These are phyloP conservation scores for Isochrysis galbana DNA, from an alignment of 78 protist species.

Conservation along the genomic window DNA sequence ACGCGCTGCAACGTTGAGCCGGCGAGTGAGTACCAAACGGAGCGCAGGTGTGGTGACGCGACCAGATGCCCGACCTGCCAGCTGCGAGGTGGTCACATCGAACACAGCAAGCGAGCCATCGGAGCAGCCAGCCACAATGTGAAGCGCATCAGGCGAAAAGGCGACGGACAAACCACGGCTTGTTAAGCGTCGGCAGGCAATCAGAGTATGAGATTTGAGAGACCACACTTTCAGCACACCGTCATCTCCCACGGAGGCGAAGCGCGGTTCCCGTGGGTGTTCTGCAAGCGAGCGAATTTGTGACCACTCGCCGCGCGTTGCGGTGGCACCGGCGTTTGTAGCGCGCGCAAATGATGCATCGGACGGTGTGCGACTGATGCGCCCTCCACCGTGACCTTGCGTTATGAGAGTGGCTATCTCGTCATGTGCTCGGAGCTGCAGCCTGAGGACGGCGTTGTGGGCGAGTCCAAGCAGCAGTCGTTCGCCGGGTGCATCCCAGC, in stretches of 20 bases:
- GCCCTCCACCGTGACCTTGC: not conserved
- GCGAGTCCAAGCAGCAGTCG: not conserved
- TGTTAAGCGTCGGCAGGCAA: not conserved
- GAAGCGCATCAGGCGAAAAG: conserved; percentile 44
- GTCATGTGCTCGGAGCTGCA: not conserved
- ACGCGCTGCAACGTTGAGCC: too few relatives aligned
- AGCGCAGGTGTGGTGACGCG: too few relatives aligned
- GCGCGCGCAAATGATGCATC: too few relatives aligned
- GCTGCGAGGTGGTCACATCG: not conserved
- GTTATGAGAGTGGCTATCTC: not conserved
- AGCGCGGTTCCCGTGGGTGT: not conserved
- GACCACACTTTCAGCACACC: not conserved
- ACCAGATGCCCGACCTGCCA: not conserved
- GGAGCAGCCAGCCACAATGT: conserved; percentile 50
- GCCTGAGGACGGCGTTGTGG: not conserved
- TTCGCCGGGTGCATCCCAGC: not conserved
- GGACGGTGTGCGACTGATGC: too few relatives aligned
- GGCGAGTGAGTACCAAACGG: too few relatives aligned
- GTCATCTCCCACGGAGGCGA: conserved; percentile 29
- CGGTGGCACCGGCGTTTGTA: too few relatives aligned
- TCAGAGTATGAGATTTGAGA: not conserved
- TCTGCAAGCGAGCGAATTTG: not conserved
- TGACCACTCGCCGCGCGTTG: not conserved
- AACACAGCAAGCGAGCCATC: not conserved
- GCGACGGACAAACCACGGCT: not conserved